These are phyloP conservation scores for Rhododendron mucronatum DNA, from an alignment of 148 eudicot genomes.

Conservation along the genomic window DNA sequence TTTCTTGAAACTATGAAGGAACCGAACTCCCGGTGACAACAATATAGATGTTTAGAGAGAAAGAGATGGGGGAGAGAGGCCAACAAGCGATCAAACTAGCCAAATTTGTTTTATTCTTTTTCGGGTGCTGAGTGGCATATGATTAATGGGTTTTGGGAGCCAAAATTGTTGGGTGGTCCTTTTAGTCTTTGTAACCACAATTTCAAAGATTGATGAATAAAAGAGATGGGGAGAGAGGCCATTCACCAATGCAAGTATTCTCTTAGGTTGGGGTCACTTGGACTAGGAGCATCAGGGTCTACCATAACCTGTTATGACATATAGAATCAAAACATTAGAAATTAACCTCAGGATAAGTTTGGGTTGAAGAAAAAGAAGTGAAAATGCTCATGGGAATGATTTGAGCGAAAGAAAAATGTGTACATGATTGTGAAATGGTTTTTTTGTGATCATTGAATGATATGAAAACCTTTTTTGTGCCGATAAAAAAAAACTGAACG, in stretches of 20 bases:
- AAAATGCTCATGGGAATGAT: not conserved
- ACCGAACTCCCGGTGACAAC: not conserved
- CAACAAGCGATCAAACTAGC: no score
- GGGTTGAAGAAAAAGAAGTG: not conserved
- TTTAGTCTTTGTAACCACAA: no score
- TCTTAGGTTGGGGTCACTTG: slow-evolving; percentile 68
- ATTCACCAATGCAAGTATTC: slow-evolving; percentile 85
- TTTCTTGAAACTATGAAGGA: not conserved
- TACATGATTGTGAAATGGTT: not conserved
- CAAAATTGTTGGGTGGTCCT: no score
- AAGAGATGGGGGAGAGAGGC: no score
- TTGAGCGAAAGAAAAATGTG: not conserved
- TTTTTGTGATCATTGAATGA: no score
- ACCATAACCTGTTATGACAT: slow-evolving; percentile 60
- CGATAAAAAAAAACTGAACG: no score
- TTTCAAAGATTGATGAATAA: no score
- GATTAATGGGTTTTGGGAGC: no score
- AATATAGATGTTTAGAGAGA: no score
- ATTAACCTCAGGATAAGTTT: not conserved
- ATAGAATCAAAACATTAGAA: not conserved
- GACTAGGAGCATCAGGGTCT: slow-evolving; percentile 96
- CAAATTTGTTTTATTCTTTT: no score
- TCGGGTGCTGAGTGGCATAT: no score
- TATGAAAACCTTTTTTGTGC: no score
- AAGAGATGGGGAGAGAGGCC: not conserved